These are phyloP conservation scores for Hanseniaspora thailandica DNA, from an alignment of 805 yeast genomes.

Conservation along the genomic window DNA sequence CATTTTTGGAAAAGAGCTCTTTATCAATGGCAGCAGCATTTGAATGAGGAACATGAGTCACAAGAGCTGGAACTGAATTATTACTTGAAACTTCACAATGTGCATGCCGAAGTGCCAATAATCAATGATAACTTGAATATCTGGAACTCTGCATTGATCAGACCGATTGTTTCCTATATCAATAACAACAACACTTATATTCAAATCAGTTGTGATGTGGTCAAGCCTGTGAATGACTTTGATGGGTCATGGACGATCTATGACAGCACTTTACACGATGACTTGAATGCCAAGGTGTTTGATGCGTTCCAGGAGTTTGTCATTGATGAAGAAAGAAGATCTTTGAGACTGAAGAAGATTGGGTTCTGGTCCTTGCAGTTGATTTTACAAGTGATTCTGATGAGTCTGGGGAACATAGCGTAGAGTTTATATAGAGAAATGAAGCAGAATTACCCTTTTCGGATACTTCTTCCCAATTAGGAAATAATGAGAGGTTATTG, in stretches of 20 bases:
- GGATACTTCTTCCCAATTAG: too few species aligned
- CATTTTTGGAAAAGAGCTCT: slow-evolving; percentile 35
- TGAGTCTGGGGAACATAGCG: slow-evolving; percentile 70
- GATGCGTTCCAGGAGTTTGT: slow-evolving; percentile 83
- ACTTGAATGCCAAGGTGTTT: slow-evolving; percentile 76
- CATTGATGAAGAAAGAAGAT: slow-evolving; percentile 69
- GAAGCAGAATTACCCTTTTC: too few species aligned
- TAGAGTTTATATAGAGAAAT: neutral
- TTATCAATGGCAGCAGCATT: slow-evolving; percentile 37
- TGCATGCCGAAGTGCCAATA: slow-evolving; percentile 79
- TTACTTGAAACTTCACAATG: slow-evolving; percentile 68
- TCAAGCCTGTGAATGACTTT: slow-evolving; percentile 69
- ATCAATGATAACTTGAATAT: slow-evolving; percentile 82
- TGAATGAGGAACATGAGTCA: slow-evolving; percentile 12
- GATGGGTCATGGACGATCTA: slow-evolving; percentile 95
- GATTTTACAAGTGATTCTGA: slow-evolving; percentile 64
- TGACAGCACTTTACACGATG: slow-evolving; percentile 84
- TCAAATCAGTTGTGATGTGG: slow-evolving; percentile 72
- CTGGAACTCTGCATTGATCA: slow-evolving; percentile 76
- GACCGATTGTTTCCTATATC: slow-evolving; percentile 93
- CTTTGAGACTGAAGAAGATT: slow-evolving; percentile 63
- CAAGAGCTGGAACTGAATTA: slow-evolving; percentile 54
- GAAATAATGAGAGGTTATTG: neutral
- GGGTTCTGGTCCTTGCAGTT: slow-evolving; percentile 90
- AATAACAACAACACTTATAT: slow-evolving; percentile 70